Evolutionary conservation across 139 green algal genomes (phyloP), one percentile per base, ranked within the genome.

Genomic region (Chlamydomonas schloesseri): DNA sequence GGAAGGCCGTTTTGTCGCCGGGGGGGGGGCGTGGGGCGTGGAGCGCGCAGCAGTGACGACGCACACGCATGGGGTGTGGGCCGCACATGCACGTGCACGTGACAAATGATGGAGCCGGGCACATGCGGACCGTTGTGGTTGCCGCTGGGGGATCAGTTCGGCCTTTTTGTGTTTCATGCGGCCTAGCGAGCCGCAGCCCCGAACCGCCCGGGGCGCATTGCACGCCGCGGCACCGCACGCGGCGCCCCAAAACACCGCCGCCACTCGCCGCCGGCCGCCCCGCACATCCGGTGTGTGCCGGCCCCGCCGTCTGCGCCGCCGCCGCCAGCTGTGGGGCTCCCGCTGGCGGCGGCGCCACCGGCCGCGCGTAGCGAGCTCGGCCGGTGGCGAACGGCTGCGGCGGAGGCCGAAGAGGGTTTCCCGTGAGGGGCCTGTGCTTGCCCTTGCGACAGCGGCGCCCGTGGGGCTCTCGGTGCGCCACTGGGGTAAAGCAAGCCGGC

Each of bases 371-470:
- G 31, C 15, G 67, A 34, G 67, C 33, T 37, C 29, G 64, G 42
- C 42, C 42, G 42, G 42, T 8, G 42, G 42, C 42, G 8, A 50
- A 50, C 5, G 42, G 42, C 42, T 50, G 42, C 42, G 42, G 42
- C 42, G 42, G 42, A 50, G 42, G 42, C 42, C 42, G 42, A n/a
- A n/a, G n/a, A n/a, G 42, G 42, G 42, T 50, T 50, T 50, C 42
- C 42, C 42, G 42, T 50, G 42, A 2, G 55, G 18, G 55, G 13
- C 21, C 55, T 85, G 79, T 85, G 20, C 79, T 76, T 85, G 79
- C 67, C 65, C 79, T 76, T 85, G 79, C 79, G 79, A 85, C 79
- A 85, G 79, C 46, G 24, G 64, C 79, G 47, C 31, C 26, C 67
- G 47, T 29, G 13, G 24, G 42, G 47, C 64, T 84, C 65, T 69